Conservation (phyloP, 768 basidiomycete species). For the Kwoniella shandongensis region DNA sequence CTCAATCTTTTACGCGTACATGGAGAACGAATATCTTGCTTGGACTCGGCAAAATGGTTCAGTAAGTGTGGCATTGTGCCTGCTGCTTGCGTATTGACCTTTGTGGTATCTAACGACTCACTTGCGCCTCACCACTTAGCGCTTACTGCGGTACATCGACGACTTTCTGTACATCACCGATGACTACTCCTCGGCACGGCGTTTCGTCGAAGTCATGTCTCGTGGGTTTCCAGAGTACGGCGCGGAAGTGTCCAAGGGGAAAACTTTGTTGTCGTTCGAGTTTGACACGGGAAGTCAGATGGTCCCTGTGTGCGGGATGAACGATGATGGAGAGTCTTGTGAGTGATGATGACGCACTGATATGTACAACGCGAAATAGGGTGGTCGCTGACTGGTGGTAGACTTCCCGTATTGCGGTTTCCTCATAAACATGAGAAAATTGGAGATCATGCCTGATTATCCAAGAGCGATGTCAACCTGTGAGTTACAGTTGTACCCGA, state of each 20-base stretch:
- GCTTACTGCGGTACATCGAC: constrained; percentile 82
- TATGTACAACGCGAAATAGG: no score
- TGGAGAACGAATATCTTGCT: constrained; percentile 65
- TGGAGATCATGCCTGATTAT: constrained; percentile 80
- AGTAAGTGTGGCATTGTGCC: constrained; percentile 57
- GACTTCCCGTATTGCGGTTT: constrained; percentile 95
- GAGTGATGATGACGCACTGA: neutral
- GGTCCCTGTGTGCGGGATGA: constrained; percentile 24
- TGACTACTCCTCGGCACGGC: constrained; percentile 60
- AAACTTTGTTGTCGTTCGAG: constrained; percentile 83
- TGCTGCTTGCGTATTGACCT: neutral
- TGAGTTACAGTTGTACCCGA: constrained; percentile 52
- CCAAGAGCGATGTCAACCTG: constrained; percentile 65
- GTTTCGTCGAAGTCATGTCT: constrained; percentile 75
- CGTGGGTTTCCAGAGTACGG: constrained; percentile 90
- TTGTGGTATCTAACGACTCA: neutral
- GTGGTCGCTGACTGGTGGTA: constrained; percentile 56
- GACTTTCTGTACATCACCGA: constrained; percentile 90
- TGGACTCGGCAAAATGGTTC: constrained; percentile 62
- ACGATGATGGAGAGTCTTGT: constrained; percentile 55
- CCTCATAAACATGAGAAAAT: constrained; percentile 68
- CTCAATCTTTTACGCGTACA: constrained; percentile 88
- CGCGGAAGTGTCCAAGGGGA: constrained; percentile 81
- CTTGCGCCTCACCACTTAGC: constrained; percentile 59
- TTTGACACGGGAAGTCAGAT: constrained; percentile 22